These are phyloP conservation scores for Phaffia rhodozyma DNA, from an alignment of 1,284 basidiomycete species.

Conservation along the genomic window DNA sequence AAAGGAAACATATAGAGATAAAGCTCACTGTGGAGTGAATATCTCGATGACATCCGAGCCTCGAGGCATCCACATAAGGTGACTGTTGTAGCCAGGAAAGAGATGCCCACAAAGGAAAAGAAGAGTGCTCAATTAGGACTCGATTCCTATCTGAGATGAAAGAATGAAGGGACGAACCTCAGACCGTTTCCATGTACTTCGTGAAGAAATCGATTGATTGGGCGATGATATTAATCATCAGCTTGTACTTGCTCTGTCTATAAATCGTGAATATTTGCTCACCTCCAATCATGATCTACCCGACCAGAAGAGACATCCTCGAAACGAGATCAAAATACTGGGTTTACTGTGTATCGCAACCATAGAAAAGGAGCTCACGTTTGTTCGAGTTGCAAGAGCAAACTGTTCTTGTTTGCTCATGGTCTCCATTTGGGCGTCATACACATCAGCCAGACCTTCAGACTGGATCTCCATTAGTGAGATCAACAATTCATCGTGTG, in stretches of 20 bases:
- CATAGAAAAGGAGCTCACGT: neutral
- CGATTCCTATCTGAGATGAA: neutral
- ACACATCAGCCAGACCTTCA: conserved; percentile 10
- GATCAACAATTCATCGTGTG: neutral
- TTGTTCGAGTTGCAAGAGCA: neutral
- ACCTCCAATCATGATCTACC: neutral
- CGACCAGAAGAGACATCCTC: neutral
- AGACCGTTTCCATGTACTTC: neutral
- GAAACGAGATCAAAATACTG: neutral
- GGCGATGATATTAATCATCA: neutral
- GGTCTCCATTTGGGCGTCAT: conserved; percentile 7
- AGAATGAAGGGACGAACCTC: neutral
- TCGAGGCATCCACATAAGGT: conserved; percentile 11
- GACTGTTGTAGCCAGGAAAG: neutral
- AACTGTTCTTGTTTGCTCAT: conserved; percentile 3
- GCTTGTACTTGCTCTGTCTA: neutral
- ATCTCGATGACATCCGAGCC: conserved; percentile 14
- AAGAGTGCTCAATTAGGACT: too few species aligned
- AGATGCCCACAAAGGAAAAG: too few species aligned
- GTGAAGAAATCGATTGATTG: neutral
- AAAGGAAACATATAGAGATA: neutral
- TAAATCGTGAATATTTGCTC: neutral
- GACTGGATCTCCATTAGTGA: conserved; percentile 1
- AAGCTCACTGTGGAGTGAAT: conserved; percentile 1
- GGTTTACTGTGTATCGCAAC: too few species aligned